Base-by-base conservation (phyloP, 345 rosid genomes). In the Noccaea caerulescens region DNA sequence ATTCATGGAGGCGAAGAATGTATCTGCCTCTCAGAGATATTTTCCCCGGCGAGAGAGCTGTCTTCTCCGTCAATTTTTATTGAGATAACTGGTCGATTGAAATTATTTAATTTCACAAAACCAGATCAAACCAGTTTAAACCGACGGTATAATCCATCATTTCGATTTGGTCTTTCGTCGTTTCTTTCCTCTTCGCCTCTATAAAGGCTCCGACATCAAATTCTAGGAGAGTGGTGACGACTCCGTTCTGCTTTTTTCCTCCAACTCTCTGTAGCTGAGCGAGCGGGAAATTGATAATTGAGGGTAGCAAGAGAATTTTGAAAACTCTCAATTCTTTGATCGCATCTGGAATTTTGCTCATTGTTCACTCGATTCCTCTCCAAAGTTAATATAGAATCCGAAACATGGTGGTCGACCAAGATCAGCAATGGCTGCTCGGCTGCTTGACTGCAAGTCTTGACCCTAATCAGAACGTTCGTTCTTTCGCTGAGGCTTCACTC, bases 401-500 rank as follows among this genome's bases (percentile, higher is more conserved):
- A 69, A 72, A 58, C 38, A 59, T 73, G 66, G 77, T 60, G 39
- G 78, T 83, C 33, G 93, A 89, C 81, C 82, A 82, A 75, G 96
- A 91, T 76, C 96, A 89, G 79, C 91, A 91, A 54, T 93, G 98
- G 98, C 84, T 93, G 6, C 82, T 88, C 46, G 87, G 84, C 63
- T 91, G 96, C 84, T 81, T 93, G 74, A 80, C 88, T 61, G 94
- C 97, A 38, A 89, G 92, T 42, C 92, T 93, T 14, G 97, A 93
- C 75, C 96, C 90, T 64, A 84, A 79, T 80, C 90, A 82, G 63
- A 87, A 83, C 59, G 85, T 87, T 78, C 94, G 97, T 55, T 87
- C 96, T 39, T 93, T 86, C 78, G 90, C 97, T 0, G 97, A 93
- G 80, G 81, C 90, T 42, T 89, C 96, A 7, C 96, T 93, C 44